A percentile compares a stretch with the other conserved stretches of the same genome.
Evolutionary conservation across 1,139 yeast genomes (phyloP).

Genomic region (Hemisphaericaspora subhashii): DNA sequence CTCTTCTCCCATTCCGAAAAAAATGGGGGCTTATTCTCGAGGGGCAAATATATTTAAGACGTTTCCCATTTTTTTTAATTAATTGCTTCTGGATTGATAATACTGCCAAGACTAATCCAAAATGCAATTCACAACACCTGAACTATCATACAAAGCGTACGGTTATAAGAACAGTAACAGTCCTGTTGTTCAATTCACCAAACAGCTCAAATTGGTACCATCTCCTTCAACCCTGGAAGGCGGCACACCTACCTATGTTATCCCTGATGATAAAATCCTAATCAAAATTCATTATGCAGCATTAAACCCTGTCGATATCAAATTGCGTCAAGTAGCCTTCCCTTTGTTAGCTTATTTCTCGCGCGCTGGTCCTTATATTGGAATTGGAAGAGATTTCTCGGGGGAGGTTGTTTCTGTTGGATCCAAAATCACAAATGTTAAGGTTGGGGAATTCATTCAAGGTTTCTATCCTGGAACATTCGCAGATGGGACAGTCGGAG

Average conservation of each 20-base stretch:
- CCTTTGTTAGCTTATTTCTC: not conserved
- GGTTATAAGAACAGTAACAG: slow-evolving; percentile 15
- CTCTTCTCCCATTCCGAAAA: too few species aligned
- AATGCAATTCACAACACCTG: slow-evolving; percentile 3
- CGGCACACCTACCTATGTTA: slow-evolving; percentile 34
- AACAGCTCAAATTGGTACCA: slow-evolving; percentile 18
- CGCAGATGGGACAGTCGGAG: slow-evolving; percentile 53
- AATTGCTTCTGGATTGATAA: too few species aligned
- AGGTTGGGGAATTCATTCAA: slow-evolving; percentile 63
- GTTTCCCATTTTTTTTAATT: not conserved
- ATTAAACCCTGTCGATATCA: slow-evolving; percentile 67
- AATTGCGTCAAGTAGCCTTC: slow-evolving; percentile 40
- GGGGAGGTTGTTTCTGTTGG: slow-evolving; percentile 69
- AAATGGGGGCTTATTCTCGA: too few species aligned
- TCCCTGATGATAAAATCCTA: slow-evolving; percentile 47
- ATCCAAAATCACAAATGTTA: slow-evolving; percentile 24
- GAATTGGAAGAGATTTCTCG: slow-evolving; percentile 68
- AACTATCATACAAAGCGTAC: slow-evolving; percentile 20
- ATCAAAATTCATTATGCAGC: slow-evolving; percentile 61
- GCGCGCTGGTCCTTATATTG: slow-evolving; percentile 21
- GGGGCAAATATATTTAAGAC: too few species aligned
- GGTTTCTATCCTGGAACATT: slow-evolving; percentile 52
- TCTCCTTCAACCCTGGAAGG: slow-evolving; percentile 11
- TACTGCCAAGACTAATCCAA: too few species aligned
- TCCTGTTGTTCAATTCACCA: slow-evolving; percentile 16